Evolutionary conservation across 2,329 filamentous ascomycete species (phyloP), one percentile per base, ranked within the genome.

Genomic region (Claviceps citrina): DNA sequence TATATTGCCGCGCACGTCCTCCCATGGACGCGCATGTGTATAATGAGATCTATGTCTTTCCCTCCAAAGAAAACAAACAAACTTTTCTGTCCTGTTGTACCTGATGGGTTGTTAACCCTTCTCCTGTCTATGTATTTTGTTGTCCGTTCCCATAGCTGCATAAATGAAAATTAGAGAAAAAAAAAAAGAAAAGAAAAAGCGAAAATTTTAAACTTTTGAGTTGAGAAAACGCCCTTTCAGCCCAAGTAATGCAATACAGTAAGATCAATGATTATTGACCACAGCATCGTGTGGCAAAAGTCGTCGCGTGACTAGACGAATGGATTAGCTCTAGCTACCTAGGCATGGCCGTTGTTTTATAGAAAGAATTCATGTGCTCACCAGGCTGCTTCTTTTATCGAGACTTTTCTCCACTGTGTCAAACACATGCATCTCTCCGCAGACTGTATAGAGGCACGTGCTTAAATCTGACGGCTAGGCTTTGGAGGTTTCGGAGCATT

Each of bases 401-500:
- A 36, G 9, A 6, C 16, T 4, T 3, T 22, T 1, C 13, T 8
- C 13, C 5, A 15, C 7, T 27, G 24, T 7, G 9, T 16, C 22
- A 19, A 32, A 39, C 22, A 26, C 9, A 16, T 13, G 3, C n/a
- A 19, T 12, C 8, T 1, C 7, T 22, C 16, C 30, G 16, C n/a
- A 4, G 13, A 22, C 24, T 27, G 24, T 12, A 12, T 9, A 7
- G 16, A 31, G 24, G 8, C 16, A 24, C 18, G 5, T n/a, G 19
- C 5, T 31, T 19, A 27, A 25, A 4, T 19, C 10, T n/a, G 3
- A 32, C 41, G 32, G 22, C 51, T 46, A 16, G 54, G 46, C 48
- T 57, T 61, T 10, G 56, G 57, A 10, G 55, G 58, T 44, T 60
- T 59, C 35, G 58, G 57, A 22, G 49, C 48, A 47, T 43, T 57